Base-by-base conservation (phyloP, 805 yeast species). In the Phaffomyces opuntiae region DNA sequence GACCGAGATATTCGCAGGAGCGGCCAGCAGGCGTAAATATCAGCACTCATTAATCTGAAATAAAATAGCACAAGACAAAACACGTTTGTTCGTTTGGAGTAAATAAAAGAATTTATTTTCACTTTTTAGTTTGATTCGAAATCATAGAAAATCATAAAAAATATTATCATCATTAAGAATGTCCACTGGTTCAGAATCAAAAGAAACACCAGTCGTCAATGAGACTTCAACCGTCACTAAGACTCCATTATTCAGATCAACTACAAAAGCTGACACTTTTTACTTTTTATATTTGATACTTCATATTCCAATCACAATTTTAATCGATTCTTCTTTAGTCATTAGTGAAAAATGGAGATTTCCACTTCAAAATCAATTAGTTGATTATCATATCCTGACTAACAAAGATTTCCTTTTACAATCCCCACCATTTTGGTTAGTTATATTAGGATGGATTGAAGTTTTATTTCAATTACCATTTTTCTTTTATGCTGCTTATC, bases 391-490 rank as follows among this genome's bases (percentile, higher is more conserved):
- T 57, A 65, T 86, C 19, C 35, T 60, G 4, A 52, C 62, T 16
- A 87, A 89, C 66, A 77, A 83, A 43, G 99, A 91, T 63, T 80
- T 86, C 50, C 65, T 91, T 24, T 65, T 86, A 16, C 59, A 60
- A 8, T 64, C 70, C 9, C 70, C 75, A 14, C 91, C 95, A 1
- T 53, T 67, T 3, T 91, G 97, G 97, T 72, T 91, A 42, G 66
- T 73, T 46, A 61, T 74, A 34, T 88, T 85, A 62, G 95, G 89
- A 1, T 63, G 73, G 53, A 60, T 87, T 46, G 99, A 91, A 62
- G 49, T 90, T 36, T 42, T 79, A 4, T 72, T 84, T 53, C 99
- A 91, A 65, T 60, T 86, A 43, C 99, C 99, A 1, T 69, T 86
- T 27, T 93, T 93, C 63, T 56, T 78, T 38, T 51, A 66, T 13